Percentiles rank a stretch among this genome's conserved stretches.
phyloP scores from a whole-genome alignment of 1,284 basidiomycete genomes.

The Austropuccinia psidii region DNA sequence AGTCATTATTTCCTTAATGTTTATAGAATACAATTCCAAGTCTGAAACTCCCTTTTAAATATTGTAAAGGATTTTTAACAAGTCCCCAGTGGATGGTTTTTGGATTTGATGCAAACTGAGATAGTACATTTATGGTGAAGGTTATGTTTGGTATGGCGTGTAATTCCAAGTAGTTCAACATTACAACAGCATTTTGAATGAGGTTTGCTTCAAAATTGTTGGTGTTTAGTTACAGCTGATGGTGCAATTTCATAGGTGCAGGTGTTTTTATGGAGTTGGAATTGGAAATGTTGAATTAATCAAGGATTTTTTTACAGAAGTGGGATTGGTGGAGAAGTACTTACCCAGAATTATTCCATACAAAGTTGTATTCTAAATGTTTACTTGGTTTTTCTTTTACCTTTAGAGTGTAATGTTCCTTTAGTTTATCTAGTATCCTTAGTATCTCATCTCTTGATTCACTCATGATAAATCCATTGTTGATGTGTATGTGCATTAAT shows the following conservation, averaged over 20 bases:
- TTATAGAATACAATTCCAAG: background rate
- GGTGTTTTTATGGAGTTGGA: too few relatives aligned
- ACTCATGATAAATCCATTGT: background rate
- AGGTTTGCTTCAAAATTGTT: too few relatives aligned
- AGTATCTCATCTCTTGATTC: background rate
- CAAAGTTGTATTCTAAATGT: background rate
- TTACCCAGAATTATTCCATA: too few relatives aligned
- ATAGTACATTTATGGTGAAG: background rate
- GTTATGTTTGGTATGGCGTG: background rate
- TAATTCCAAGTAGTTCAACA: background rate
- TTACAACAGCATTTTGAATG: background rate
- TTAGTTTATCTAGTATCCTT: background rate
- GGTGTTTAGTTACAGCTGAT: too few relatives aligned
- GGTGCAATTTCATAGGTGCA: too few relatives aligned
- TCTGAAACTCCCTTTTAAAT: background rate
- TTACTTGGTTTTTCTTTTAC: background rate
- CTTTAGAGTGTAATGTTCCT: background rate
- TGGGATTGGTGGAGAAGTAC: too few relatives aligned
- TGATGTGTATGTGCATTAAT: background rate
- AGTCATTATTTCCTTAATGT: too few relatives aligned
- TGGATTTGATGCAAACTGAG: background rate
- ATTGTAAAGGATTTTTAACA: background rate
- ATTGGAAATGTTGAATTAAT: too few relatives aligned
- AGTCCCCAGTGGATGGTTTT: background rate
- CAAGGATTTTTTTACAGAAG: too few relatives aligned